phyloP scores from a whole-genome alignment of 2,329 filamentous ascomycete species.

The Cladobotryum mycophilum region DNA sequence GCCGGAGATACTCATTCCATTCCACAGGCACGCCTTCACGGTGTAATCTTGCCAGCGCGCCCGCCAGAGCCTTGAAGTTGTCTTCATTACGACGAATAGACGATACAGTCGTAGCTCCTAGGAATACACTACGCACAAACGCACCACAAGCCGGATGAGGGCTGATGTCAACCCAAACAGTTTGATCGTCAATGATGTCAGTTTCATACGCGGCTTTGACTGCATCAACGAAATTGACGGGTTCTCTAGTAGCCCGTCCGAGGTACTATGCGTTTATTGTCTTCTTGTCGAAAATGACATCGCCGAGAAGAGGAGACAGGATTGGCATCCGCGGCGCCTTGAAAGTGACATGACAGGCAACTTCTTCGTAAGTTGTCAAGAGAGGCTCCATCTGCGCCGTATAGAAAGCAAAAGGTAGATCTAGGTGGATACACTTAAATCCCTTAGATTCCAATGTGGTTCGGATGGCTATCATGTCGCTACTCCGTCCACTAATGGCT shows the following conservation, averaged over 20 bases:
- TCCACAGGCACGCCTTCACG: conserved; percentile 54
- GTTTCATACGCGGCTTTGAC: not conserved
- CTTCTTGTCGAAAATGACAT: conserved; percentile 37
- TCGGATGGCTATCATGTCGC: conserved; percentile 8
- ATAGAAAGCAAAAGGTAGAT: conserved; percentile 32
- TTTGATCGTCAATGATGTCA: not conserved
- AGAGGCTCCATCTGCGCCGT: conserved; percentile 34
- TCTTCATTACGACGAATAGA: conserved; percentile 52
- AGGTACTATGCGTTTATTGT: conserved; percentile 8
- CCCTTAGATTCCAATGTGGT: conserved; percentile 6
- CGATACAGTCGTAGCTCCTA: conserved; percentile 12
- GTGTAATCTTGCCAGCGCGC: not conserved
- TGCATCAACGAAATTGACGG: not conserved
- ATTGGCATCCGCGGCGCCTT: conserved; percentile 3
- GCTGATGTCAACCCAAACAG: not conserved
- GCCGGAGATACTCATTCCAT: conserved; percentile 62
- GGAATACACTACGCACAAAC: not conserved
- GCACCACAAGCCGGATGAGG: not conserved
- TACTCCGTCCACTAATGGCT: conserved; percentile 32
- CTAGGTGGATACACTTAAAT: conserved; percentile 28
- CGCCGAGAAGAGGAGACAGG: conserved; percentile 40
- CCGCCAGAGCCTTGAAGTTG: not conserved
- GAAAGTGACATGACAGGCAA: conserved; percentile 7
- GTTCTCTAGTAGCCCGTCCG: conserved; percentile 1
- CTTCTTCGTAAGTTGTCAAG: conserved; percentile 39